Conservation (phyloP, 106 monocot genomes). For the Narthecium ossifragum region DNA sequence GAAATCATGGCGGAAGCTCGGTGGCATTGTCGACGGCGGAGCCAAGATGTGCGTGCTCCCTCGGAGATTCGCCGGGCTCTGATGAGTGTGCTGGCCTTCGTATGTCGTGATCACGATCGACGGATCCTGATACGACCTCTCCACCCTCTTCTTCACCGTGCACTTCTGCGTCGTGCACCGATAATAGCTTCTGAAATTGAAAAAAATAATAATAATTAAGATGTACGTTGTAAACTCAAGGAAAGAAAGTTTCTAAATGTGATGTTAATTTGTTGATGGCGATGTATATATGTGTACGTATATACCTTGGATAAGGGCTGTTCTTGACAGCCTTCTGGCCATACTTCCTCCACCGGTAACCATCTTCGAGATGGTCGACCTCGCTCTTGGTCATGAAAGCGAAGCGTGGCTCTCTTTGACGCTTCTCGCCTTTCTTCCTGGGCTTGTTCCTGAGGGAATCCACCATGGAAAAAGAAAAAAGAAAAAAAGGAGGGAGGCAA, state of each 20-base stretch:
- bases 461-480: too few relatives aligned
- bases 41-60: conserved; percentile 36
- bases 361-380: conserved; percentile 87
- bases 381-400: conserved; percentile 98
- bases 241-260: background rate
- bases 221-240: too few relatives aligned
- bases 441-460: conserved; percentile 43
- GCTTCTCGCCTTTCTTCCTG: conserved; percentile 71
- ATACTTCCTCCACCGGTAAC: conserved; percentile 92
- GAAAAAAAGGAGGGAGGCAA: too few relatives aligned
- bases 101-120: conserved; percentile 82
- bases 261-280: background rate
- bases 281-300: background rate
- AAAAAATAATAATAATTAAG: background rate
- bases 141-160: conserved; percentile 85
- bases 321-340: conserved; percentile 97
- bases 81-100: conserved; percentile 87
- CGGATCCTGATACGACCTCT: conserved; percentile 78
- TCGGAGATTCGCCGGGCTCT: conserved; percentile 51
- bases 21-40: conserved; percentile 3
- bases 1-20: conserved; percentile 21
- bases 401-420: conserved; percentile 60
- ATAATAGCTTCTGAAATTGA: conserved; percentile 66
- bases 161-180: conserved; percentile 92
- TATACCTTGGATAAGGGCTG: conserved; percentile 85